Evolutionary conservation across 768 basidiomycete species (phyloP), one percentile per base, ranked within the genome.

Genomic region (Tulasnella sp.): DNA sequence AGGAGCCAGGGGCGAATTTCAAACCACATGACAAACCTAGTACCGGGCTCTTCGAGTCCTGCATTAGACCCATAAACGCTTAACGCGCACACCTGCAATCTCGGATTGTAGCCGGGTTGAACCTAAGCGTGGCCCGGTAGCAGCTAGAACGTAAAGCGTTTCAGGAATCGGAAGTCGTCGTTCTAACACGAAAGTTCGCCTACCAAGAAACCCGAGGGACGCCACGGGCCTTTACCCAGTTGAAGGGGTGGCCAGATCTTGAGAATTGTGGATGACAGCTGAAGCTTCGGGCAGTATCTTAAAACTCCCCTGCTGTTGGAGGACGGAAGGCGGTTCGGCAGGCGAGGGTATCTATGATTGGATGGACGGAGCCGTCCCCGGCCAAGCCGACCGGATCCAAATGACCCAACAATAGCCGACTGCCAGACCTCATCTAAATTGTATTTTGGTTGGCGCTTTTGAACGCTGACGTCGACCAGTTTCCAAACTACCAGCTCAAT

Each of bases 131-230:
- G 20, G 9, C 58, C 58, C 28, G 58, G 58, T 28, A 60, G 24
- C 28, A 28, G 58, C 58, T 60, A 22, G 18, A 24, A 28, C 7
- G 58, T 9, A 28, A 24, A 37, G 6, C 37, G 58, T 24, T 9
- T 60, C 28, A 60, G 58, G 9, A 24, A 14, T n/a, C 2, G 20
- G 9, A 28, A n/a, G n/a, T n/a, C 18, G 58, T 60, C 16, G 2
- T 28, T 24, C 9, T 22, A 24, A 18, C 18, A 46, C 24, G 58
- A 9, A 60, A 9, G 14, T 24, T 22, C 24, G 24, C 58, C 28
- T 60, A 60, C 58, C 58, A 60, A 60, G 22, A 9, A 60, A 60
- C 58, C 58, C 58, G 37, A 60, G 58, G 58, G 58, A 60, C 58
- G 58, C 58, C 58, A 9, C 58, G 16, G 58, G 5, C 18, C 58